Percentiles rank a stretch among this genome's conserved stretches.
phyloP scores from a whole-genome alignment of 1,284 basidiomycete genomes.

The Naganishia sp. region DNA sequence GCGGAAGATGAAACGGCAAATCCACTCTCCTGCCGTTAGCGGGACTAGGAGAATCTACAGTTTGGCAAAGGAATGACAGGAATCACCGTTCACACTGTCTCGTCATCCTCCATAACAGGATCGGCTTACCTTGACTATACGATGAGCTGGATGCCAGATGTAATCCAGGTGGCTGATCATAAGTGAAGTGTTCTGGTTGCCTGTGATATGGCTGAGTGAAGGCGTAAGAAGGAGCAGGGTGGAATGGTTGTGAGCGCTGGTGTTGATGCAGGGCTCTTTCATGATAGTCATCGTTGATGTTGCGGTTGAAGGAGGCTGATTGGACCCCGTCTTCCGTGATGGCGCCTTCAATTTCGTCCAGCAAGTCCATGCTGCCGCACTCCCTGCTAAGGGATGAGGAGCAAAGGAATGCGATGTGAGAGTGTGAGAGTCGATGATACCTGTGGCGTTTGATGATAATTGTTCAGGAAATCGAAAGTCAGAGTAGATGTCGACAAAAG shows the following conservation, averaged over 20 bases:
- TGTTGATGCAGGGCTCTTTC: neutral
- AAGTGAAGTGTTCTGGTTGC: neutral
- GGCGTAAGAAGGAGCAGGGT: no score
- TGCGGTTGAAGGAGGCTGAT: neutral
- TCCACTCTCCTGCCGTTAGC: neutral
- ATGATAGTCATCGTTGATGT: neutral
- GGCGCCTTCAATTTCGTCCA: constrained; percentile 23
- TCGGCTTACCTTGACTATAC: constrained; percentile 16
- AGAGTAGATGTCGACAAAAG: no score
- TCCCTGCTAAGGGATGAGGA: neutral
- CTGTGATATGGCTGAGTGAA: neutral
- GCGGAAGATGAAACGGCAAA: neutral
- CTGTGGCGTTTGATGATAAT: no score
- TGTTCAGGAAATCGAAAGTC: no score
- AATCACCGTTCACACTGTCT: neutral
- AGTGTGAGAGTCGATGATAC: no score
- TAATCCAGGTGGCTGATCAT: neutral
- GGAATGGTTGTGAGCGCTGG: neutral
- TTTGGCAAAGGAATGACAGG: neutral
- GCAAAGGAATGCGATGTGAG: neutral
- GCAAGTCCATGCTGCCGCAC: neutral
- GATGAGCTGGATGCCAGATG: constrained; percentile 19
- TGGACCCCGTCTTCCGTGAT: constrained; percentile 16
- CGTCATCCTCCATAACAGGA: no score
- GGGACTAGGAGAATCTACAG: constrained; percentile 23